Conservation (phyloP, 306 rosid genomes). For the Castanea mollissima region DNA sequence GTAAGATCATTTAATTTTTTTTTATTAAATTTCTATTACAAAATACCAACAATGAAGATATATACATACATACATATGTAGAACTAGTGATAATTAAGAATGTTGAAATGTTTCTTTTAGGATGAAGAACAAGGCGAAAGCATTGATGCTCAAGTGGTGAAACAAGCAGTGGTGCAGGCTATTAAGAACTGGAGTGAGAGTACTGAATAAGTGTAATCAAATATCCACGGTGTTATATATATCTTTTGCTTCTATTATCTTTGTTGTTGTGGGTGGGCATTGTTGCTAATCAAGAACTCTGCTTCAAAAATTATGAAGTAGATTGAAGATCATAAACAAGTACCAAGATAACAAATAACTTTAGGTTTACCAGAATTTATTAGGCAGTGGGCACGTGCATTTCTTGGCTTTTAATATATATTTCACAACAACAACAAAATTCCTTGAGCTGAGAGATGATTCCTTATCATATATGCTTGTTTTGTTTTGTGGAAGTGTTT, state of each 20-base stretch:
- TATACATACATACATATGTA: not conserved
- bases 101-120: conserved; percentile 12
- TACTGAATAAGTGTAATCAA: conserved; percentile 29
- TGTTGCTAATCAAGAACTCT: not conserved
- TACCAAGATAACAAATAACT: not conserved
- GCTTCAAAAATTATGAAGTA: not conserved
- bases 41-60: not conserved
- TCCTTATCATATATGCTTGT: not conserved
- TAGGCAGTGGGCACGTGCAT: not conserved
- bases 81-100: not conserved
- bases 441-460: not conserved
- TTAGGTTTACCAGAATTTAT: not conserved
- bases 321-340: not conserved
- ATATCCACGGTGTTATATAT: not conserved
- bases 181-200: conserved; percentile 52
- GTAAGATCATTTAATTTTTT: conserved; percentile 39
- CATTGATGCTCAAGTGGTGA: conserved; percentile 44
- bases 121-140: conserved; percentile 44
- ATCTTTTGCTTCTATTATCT: not conserved
- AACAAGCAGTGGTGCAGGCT: conserved; percentile 47
- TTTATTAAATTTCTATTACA: too few species aligned
- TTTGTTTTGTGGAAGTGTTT: not conserved
- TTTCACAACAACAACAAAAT: not conserved
- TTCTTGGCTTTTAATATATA: not conserved
- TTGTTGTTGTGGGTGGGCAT: not conserved